Evolutionary conservation across 306 rosid species (phyloP), one percentile per base, ranked within the genome.

Genomic region (Ormosia emarginata): DNA sequence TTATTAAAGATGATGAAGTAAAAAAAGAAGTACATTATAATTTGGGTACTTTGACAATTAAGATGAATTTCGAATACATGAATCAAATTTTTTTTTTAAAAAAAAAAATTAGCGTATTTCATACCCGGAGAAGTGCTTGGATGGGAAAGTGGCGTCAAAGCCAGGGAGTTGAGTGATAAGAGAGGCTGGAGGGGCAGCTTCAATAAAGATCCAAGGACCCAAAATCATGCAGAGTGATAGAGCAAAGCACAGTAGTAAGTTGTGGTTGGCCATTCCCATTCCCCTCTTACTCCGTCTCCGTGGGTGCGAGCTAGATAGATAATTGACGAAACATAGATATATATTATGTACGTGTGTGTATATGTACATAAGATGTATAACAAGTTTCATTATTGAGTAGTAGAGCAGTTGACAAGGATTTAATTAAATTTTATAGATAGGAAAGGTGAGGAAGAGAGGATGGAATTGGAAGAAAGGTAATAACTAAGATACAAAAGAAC

Each of bases 61-160:
- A 7, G 41, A 62, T 62, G 41, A 62, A 62, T 32, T 12, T 62
- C 67, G 33, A 37, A 4, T 36, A 34, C 46, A 5, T 64, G 14
- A 11, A 24, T 24, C 24, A 24, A n/a, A n/a, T n/a, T n/a, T 46
- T 2, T 10, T 10, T 47, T 47, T 2, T 11, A 3, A 49, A 49
- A 49, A 49, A 47, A 3, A 47, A 49, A 4, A 49, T 24, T 4
- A 53, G 34, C 33, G 71, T 34, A 24, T 17, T 52, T 18, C 52
- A 14, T 85, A 85, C 86, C 86, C 84, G 43, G 89, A 78, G 49
- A 82, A 85, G 79, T 85, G 89, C 1, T 85, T 78, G 57, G 86
- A 85, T 30, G 76, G 83, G 57, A 85, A 65, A 30, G 7, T 57
- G 73, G 36, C 68, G 2, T 3, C 2, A 24, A 82, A 82, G 41